phyloP scores from a whole-genome alignment of 441 rosid genomes.

The Capsella rubella region DNA sequence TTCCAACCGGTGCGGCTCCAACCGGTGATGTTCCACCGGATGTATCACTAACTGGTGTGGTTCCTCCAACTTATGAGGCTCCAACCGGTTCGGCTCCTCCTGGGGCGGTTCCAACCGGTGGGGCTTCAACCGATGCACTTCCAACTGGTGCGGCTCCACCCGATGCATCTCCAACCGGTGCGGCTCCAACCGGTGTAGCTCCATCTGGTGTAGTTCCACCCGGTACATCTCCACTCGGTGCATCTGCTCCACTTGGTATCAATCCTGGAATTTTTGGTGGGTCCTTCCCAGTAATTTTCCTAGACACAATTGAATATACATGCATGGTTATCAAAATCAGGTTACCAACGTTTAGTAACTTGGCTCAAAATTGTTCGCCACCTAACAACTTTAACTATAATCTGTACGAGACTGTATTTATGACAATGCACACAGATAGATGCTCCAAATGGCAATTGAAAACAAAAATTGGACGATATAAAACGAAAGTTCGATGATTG shows the following conservation, averaged over 20 bases:
- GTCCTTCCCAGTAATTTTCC: constrained; percentile 9
- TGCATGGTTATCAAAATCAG: not conserved
- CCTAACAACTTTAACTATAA: not conserved
- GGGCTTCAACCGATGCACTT: not conserved
- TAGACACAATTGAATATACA: constrained; percentile 4
- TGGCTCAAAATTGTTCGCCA: constrained; percentile 9
- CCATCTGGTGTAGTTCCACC: not conserved
- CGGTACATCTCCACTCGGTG: not conserved
- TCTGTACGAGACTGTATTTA: not conserved
- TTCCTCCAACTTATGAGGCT: too few species aligned
- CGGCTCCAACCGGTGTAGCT: not conserved
- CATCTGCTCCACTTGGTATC: not conserved
- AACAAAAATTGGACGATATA: not conserved
- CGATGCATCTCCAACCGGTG: not conserved
- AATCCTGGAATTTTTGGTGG: not conserved
- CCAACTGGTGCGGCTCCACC: not conserved
- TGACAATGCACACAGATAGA: not conserved
- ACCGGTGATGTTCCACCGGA: not conserved
- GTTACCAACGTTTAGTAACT: not conserved
- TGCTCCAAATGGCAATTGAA: not conserved
- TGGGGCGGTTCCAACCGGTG: not conserved
- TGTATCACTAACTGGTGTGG: not conserved
- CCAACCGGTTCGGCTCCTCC: not conserved
- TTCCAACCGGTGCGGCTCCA: not conserved
- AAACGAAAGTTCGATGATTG: not conserved